Percentiles rank a stretch among this genome's conserved stretches.
Evolutionary conservation across 1,284 basidiomycete species (phyloP).

Genomic region (Ustilago curta): DNA sequence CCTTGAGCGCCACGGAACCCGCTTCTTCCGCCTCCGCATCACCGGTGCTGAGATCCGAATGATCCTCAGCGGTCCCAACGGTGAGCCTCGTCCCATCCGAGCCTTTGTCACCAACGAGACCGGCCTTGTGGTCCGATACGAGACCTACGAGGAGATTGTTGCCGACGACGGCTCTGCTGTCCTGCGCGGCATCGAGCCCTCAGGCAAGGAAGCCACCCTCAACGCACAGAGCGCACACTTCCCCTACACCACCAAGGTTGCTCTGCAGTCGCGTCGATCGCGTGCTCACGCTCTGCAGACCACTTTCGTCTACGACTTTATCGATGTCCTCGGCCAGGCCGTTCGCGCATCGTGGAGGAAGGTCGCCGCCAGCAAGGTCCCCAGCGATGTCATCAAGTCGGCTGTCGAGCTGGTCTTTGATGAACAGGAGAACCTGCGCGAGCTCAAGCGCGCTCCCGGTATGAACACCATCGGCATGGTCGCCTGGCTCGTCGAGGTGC

Average conservation of each 20-base stretch:
- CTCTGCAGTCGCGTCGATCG: slow-evolving; percentile 98
- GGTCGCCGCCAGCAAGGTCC: slow-evolving; percentile 72
- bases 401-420: slow-evolving; percentile 78
- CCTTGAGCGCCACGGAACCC: slow-evolving; percentile 91
- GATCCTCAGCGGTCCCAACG: slow-evolving; percentile 87
- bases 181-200: slow-evolving; percentile 77
- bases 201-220: slow-evolving; percentile 54
- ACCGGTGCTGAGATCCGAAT: slow-evolving; percentile 98
- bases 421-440: slow-evolving; percentile 87
- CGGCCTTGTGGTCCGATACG: slow-evolving; percentile 97
- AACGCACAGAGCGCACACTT: slow-evolving; percentile 59
- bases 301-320: slow-evolving; percentile 98
- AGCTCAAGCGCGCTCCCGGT: slow-evolving; percentile 90
- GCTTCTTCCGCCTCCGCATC: slow-evolving; percentile 96
- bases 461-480: slow-evolving; percentile 98
- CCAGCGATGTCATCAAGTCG: slow-evolving; percentile 57
- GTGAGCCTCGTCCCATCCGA: slow-evolving; percentile 89
- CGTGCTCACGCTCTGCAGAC: slow-evolving; percentile 99
- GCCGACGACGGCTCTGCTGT: slow-evolving; percentile 94
- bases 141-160: slow-evolving; percentile 97
- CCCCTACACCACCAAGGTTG: slow-evolving; percentile 95
- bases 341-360: slow-evolving; percentile 91
- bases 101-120: slow-evolving; percentile 99
- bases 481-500: slow-evolving; percentile 92
- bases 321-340: slow-evolving; percentile 96